Evolutionary conservation across 2,329 filamentous ascomycete genomes (phyloP).

Genomic region (Apiospora phragmitis): DNA sequence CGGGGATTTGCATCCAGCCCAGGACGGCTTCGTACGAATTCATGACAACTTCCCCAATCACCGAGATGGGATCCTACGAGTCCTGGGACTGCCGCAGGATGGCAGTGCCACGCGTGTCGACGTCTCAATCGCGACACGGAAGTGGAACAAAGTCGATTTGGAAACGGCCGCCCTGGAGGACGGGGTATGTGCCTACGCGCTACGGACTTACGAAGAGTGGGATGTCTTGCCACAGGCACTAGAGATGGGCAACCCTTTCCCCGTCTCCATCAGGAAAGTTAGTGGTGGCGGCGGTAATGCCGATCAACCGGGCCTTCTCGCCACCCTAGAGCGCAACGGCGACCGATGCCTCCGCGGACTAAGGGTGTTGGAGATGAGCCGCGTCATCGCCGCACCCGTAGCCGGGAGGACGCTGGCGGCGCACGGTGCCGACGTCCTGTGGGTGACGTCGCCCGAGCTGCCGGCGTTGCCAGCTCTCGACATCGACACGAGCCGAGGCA

Average conservation of each 20-base stretch:
- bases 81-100: constrained; percentile 40
- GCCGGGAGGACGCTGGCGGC: constrained; percentile 37
- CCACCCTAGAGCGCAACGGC: constrained; percentile 24
- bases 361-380: constrained; percentile 32
- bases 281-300: constrained; percentile 14
- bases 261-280: constrained; percentile 44
- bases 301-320: fast-evolving
- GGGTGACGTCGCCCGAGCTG: constrained; percentile 36
- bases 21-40: constrained; percentile 54
- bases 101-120: constrained; percentile 34
- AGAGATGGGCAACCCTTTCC: constrained; percentile 44
- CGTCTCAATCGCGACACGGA: constrained; percentile 36
- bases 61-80: constrained; percentile 38
- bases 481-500: constrained; percentile 37
- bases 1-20: constrained; percentile 51
- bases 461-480: constrained; percentile 36
- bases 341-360: constrained; percentile 36
- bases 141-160: constrained; percentile 47
- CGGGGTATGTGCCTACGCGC: constrained; percentile 43
- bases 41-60: constrained; percentile 58
- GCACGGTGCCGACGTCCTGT: constrained; percentile 41
- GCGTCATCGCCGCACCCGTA: constrained; percentile 40
- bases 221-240: constrained; percentile 47
- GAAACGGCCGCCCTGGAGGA: constrained; percentile 43
- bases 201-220: constrained; percentile 53